A percentile compares a stretch with the other conserved stretches of the same genome.
Evolutionary conservation across 208 protist genomes (phyloP).

Genomic region (Jaenimonas drosophilae): DNA sequence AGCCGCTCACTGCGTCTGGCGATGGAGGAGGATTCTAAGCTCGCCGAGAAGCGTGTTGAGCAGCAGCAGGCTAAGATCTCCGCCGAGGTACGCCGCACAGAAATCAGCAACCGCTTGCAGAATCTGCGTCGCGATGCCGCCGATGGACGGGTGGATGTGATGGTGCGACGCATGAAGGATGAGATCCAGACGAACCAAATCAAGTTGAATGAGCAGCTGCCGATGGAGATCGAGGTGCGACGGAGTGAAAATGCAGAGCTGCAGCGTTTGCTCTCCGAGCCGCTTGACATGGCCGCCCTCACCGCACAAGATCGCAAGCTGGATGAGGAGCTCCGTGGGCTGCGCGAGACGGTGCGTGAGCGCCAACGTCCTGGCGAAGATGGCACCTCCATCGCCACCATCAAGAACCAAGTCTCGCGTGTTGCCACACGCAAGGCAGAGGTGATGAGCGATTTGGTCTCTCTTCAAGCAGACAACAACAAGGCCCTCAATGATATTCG

Average conservation of each 20-base stretch:
- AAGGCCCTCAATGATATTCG: constrained; percentile 52
- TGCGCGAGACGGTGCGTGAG: constrained; percentile 48
- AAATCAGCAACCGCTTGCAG: constrained; percentile 75
- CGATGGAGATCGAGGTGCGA: constrained; percentile 67
- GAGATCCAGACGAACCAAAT: constrained; percentile 84
- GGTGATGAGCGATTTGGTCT: constrained; percentile 50
- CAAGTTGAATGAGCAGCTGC: constrained; percentile 81
- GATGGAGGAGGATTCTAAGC: constrained; percentile 58
- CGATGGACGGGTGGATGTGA: constrained; percentile 70
- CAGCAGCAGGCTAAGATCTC: constrained; percentile 73
- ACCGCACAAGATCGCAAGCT: constrained; percentile 49
- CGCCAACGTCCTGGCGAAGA: constrained; percentile 63
- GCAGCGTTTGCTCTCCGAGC: constrained; percentile 65
- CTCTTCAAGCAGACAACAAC: constrained; percentile 72
- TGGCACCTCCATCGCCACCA: constrained; percentile 61
- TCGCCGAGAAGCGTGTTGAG: constrained; percentile 66
- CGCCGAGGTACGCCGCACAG: constrained; percentile 46
- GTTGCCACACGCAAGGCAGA: constrained; percentile 59
- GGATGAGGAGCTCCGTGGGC: constrained; percentile 48
- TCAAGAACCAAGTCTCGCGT: constrained; percentile 78
- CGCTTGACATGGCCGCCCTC: constrained; percentile 68
- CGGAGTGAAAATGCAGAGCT: constrained; percentile 71
- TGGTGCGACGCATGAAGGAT: constrained; percentile 78
- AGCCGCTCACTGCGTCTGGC: constrained; percentile 59
- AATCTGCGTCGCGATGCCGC: constrained; percentile 74